phyloP scores from a whole-genome alignment of 164 flowering plant genomes.

The Piper longum region DNA sequence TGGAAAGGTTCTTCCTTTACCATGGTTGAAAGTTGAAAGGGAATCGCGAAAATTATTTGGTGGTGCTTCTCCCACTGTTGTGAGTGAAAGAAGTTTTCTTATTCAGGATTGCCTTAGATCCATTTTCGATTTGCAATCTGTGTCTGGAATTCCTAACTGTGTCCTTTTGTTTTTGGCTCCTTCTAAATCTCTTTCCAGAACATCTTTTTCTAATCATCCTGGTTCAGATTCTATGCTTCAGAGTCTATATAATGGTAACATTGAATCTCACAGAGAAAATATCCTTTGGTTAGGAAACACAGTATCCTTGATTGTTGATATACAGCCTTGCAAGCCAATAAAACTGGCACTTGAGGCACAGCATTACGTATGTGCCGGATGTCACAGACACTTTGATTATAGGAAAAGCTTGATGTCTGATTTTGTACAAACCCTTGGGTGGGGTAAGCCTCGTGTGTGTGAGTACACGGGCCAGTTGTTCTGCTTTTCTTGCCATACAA shows the following conservation, averaged over 20 bases:
- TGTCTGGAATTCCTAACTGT: conserved; percentile 31
- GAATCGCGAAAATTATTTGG: conserved; percentile 88
- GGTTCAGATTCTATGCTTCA: conserved; percentile 9
- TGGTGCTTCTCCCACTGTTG: conserved; percentile 69
- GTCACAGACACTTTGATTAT: conserved; percentile 61
- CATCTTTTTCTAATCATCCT: conserved; percentile 20
- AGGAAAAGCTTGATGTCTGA: conserved; percentile 48
- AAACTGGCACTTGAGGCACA: conserved; percentile 77
- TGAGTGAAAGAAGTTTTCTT: conserved; percentile 69
- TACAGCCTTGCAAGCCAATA: conserved; percentile 42
- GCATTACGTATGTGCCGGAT: conserved; percentile 76
- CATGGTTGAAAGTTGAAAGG: conserved; percentile 67
- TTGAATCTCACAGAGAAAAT: conserved; percentile 14
- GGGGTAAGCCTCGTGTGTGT: conserved; percentile 94
- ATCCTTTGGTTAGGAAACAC: conserved; percentile 50
- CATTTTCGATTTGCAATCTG: conserved; percentile 33
- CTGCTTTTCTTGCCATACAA: conserved; percentile 83
- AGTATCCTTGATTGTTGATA: conserved; percentile 63
- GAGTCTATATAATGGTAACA: neutral
- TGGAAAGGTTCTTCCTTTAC: conserved; percentile 63
- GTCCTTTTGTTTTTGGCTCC: conserved; percentile 66
- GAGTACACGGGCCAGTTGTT: conserved; percentile 87
- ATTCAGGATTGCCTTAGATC: conserved; percentile 81
- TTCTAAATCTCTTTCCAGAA: conserved; percentile 22
- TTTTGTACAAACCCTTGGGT: conserved; percentile 61